Evolutionary conservation across 2,329 filamentous ascomycete genomes (phyloP).

Genomic region (Pestalotiopsis sp.): DNA sequence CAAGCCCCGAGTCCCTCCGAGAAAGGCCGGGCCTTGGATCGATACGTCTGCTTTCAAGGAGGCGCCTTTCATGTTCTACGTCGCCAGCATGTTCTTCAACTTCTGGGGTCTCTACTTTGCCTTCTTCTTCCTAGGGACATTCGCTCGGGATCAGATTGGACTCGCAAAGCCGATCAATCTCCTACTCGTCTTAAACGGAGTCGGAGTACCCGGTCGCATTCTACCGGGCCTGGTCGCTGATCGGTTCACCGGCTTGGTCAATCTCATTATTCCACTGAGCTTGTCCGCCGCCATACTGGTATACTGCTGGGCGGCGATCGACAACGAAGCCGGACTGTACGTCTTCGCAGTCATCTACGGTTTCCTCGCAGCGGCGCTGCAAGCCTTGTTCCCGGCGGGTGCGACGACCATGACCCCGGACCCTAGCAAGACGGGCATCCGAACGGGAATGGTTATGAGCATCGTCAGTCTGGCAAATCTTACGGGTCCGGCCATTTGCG

Average conservation of each 20-base stretch:
- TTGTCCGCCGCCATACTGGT: constrained; percentile 25
- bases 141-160: constrained; percentile 42
- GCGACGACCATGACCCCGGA: constrained; percentile 19
- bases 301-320: constrained; percentile 33
- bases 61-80: constrained; percentile 38
- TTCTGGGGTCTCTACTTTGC: constrained; percentile 51
- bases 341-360: constrained; percentile 19
- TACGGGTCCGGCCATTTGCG: constrained; percentile 16
- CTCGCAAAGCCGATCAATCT: constrained; percentile 42
- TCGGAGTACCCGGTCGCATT: constrained; percentile 47
- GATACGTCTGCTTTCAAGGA: constrained; percentile 41
- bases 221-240: constrained; percentile 48
- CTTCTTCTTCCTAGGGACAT: constrained; percentile 50
- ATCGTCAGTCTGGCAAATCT: constrained; percentile 17
- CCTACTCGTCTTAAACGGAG: constrained; percentile 46
- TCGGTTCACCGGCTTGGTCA: constrained; percentile 51
- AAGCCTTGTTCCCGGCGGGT: constrained; percentile 16
- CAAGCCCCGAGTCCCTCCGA: constrained; percentile 35
- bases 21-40: constrained; percentile 29
- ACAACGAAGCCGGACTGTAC: constrained; percentile 25
- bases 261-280: constrained; percentile 46
- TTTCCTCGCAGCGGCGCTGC: constrained; percentile 16
- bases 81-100: constrained; percentile 36
- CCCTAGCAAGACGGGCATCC: constrained; percentile 14
- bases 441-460: constrained; percentile 17